These are phyloP conservation scores for Xylaria grammica DNA, from an alignment of 495 filamentous ascomycete genomes.

Conservation along the genomic window DNA sequence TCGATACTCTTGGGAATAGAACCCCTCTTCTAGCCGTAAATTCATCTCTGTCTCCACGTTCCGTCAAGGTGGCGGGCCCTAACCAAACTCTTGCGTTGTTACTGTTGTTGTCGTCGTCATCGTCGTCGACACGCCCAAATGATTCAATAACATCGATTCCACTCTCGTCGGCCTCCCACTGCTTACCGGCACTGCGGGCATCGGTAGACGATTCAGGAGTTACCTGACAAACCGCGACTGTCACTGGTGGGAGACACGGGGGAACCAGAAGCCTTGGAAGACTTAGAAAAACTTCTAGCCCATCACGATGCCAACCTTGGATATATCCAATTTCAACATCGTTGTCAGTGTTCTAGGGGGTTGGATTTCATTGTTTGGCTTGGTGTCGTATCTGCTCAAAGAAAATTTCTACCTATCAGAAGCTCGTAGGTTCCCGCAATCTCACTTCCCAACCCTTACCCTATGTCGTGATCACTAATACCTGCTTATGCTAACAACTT, in stretches of 20 bases:
- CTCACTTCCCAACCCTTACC: neutral
- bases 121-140: constrained; percentile 31
- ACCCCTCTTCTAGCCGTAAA: neutral
- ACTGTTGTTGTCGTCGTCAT: neutral
- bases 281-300: neutral
- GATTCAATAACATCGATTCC: constrained; percentile 55
- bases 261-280: too few relatives aligned
- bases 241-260: neutral
- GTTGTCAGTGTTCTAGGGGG: constrained; percentile 81
- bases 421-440: constrained; percentile 64
- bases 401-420: constrained; percentile 92
- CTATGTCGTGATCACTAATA: neutral
- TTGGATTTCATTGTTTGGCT: constrained; percentile 85
- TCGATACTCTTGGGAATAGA: neutral
- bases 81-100: constrained; percentile 4
- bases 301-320: constrained; percentile 75
- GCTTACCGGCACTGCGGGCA: constrained; percentile 32
- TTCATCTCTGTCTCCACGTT: neutral
- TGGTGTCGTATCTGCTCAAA: constrained; percentile 88
- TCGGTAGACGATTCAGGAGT: constrained; percentile 46
- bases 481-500: neutral
- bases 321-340: constrained; percentile 86
- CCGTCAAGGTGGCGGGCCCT: constrained; percentile 31
- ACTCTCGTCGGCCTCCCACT: constrained; percentile 35
- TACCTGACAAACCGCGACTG: constrained; percentile 30